Conservation (phyloP, 371 early-diverging fungal species). For the Rhizomucor miehei region DNA sequence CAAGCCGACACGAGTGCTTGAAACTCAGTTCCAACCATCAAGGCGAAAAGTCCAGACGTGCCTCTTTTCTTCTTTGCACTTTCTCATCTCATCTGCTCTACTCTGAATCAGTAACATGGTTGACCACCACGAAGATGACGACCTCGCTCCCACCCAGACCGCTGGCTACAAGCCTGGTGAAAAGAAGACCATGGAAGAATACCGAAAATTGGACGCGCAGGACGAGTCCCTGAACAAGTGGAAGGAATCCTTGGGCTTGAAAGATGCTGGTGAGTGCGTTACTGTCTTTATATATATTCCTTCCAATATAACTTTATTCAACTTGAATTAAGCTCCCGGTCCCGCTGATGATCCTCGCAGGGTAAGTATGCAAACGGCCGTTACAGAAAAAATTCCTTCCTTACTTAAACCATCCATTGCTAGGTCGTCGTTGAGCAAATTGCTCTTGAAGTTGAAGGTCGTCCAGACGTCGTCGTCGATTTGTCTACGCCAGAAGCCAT, state of each 20-base stretch:
- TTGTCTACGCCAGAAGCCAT: slow-evolving; percentile 65
- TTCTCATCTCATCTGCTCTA: slow-evolving; percentile 14
- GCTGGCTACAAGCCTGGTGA: slow-evolving; percentile 79
- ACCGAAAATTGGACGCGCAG: slow-evolving; percentile 80
- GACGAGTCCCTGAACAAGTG: slow-evolving; percentile 95
- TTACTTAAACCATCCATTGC: not conserved
- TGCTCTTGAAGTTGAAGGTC: slow-evolving; percentile 80
- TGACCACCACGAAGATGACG: slow-evolving; percentile 67
- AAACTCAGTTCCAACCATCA: not conserved
- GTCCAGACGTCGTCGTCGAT: slow-evolving; percentile 82
- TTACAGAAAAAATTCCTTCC: not conserved
- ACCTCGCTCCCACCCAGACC: slow-evolving; percentile 77
- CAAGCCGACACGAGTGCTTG: not conserved
- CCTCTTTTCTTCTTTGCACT: slow-evolving; percentile 18
- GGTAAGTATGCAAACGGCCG: slow-evolving; percentile 34
- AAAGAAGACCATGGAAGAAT: slow-evolving; percentile 90
- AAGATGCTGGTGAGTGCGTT: slow-evolving; percentile 39
- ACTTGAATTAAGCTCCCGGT: slow-evolving; percentile 23
- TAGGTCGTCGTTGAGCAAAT: slow-evolving; percentile 76
- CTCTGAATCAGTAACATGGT: slow-evolving; percentile 22
- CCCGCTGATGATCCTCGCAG: slow-evolving; percentile 67
- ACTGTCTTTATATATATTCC: not conserved
- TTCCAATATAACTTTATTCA: not conserved
- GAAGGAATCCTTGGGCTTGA: slow-evolving; percentile 92
- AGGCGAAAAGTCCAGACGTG: not conserved